Evolutionary conservation across 2,329 filamentous ascomycete species (phyloP), one percentile per base, ranked within the genome.

Genomic region (Pseudopithomyces maydicus): DNA sequence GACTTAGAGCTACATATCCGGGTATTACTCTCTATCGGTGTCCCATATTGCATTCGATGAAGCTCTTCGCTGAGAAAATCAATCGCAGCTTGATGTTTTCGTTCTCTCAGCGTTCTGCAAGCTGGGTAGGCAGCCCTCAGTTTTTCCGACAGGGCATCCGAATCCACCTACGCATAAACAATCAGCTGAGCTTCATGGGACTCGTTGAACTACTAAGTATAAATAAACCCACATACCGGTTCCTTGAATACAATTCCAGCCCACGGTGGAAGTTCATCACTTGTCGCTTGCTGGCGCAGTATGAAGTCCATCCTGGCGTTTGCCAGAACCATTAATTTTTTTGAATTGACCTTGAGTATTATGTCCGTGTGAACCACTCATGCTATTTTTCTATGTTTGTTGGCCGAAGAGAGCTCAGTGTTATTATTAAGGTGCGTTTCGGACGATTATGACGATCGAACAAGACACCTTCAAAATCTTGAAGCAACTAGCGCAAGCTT

Each of bases 61-160:
- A 73, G 62, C 39, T 73, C 70, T 2, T 48, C 39, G 10, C 41
- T n/a, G 8, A 73, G 52, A 33, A 71, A 71, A n/a, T 63, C 59
- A 17, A 71, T 72, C 2, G 64, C 58, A n/a, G 69, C 70, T 49
- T 61, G 56, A 52, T 69, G 63, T 35, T 71, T 71, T 15, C 70
- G 60, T 45, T 72, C 60, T 15, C 66, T 58, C 17, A 66, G 54
- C 39, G 57, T 69, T 15, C 46, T 38, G 20, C 61, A 60, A 11
- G 63, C n/a, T 8, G 69, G 65, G 38, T 67, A 72, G 20, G 50
- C 44, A 12, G 17, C 32, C 41, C 57, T 66, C 4, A 73, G 60
- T 15, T 57, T 53, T n/a, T 71, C 68, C 15, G 57, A 55, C 10
- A 72, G 50, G 5, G 38, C 56, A 49, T 73, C 70, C 2, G 70